Evolutionary conservation across 495 filamentous ascomycete genomes (phyloP).

Genomic region (Podospora didyma): DNA sequence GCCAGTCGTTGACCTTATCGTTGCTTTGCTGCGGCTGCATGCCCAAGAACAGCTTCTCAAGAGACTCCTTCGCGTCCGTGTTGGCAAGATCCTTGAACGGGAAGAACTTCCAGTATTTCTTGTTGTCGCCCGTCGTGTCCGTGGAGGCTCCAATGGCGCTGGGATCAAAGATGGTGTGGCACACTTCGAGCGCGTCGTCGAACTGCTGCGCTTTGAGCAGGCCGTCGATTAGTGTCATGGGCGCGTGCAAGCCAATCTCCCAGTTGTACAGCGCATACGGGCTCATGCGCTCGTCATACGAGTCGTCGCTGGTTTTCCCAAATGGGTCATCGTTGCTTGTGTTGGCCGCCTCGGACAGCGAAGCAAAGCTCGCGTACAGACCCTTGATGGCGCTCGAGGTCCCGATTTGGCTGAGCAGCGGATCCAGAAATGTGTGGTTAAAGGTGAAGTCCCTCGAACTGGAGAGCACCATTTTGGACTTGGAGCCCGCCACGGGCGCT

Average conservation of each 20-base stretch:
- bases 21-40: not conserved
- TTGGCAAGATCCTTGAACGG: conserved; percentile 22
- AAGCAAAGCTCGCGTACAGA: too few species aligned
- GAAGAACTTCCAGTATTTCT: conserved; percentile 14
- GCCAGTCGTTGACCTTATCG: conserved; percentile 17
- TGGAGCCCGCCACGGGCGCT: too few species aligned
- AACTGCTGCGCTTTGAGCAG: conserved; percentile 24
- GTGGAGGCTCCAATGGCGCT: conserved; percentile 5
- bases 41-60: not conserved
- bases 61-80: not conserved
- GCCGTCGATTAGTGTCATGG: conserved; percentile 18
- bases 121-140: not conserved
- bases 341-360: too few species aligned
- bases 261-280: conserved; percentile 30
- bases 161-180: conserved; percentile 31
- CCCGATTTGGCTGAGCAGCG: too few species aligned
- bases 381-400: too few species aligned
- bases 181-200: conserved; percentile 24
- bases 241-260: conserved; percentile 31
- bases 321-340: too few species aligned
- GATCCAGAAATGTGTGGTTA: too few species aligned
- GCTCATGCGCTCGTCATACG: conserved; percentile 6
- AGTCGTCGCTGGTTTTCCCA: too few species aligned
- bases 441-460: too few species aligned
- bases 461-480: too few species aligned